Evolutionary conservation across 371 early-diverging fungal genomes (phyloP), one percentile per base, ranked within the genome.

Genomic region (Apophysomyces ossiformis): DNA sequence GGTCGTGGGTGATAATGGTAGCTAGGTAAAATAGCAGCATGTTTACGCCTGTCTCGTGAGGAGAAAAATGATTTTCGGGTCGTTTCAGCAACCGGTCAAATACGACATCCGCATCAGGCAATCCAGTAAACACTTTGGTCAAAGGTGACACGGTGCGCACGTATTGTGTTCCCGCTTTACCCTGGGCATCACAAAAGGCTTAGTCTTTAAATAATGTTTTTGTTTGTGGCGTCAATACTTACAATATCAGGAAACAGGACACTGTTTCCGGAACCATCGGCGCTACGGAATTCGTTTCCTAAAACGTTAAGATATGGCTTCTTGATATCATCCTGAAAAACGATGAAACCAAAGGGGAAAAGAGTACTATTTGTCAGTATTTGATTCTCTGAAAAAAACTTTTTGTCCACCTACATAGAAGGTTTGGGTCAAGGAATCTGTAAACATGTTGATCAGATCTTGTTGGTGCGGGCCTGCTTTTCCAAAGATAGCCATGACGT

Each of bases 1-100:
- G 67, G 57, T 86, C 86, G 63, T 86, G 86, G 0, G 84, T 86
- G 54, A 86, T 83, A 15, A 86, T 58, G 36, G 72, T 79, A 9
- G 79, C 86, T 35, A 86, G 57, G 47, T 82, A 77, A 7, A 85
- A 71, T 13, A 86, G 37, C 37, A 84, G 62, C 73, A 77, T 73
- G 21, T 85, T 86, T 56, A 83, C 65, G 0, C 79, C 74, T 15
- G 66, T 60, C 15, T 73, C 62, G 43, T 83, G 81, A 0, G 75
- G 68, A 7, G 47, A 60, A 59, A 84, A 85, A 37, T 61, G 61
- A 5, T 60, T 66, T 26, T 69, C 71, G n/a, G 73, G 70, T 37
- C 78, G 67, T 37, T 67, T 82, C 60, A 82, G 58, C 11, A 81
- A 41, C n/a, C 66, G 69, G 38, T 77, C 69, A 68, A 81, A 81